Conservation (phyloP, 371 early-diverging fungal genomes). For the Mucor velutinosus region DNA sequence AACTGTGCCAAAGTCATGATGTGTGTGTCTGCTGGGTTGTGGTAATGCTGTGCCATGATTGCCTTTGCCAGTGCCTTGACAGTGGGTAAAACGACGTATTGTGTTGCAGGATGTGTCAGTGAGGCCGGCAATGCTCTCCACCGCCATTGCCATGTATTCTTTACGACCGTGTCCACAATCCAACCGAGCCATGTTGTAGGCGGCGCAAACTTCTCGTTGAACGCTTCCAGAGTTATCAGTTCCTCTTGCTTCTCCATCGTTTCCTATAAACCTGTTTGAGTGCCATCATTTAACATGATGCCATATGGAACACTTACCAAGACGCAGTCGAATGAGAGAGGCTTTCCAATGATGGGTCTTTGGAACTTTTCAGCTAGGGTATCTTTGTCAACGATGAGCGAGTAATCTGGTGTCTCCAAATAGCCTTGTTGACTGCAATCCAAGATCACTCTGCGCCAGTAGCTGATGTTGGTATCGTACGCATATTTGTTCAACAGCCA, state of each 20-base stretch:
- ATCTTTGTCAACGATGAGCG: slow-evolving; percentile 13
- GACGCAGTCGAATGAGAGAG: slow-evolving; percentile 22
- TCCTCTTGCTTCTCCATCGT: slow-evolving; percentile 31
- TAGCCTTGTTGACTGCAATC: slow-evolving; percentile 28
- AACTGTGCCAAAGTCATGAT: slow-evolving; percentile 43
- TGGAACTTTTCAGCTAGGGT: slow-evolving; percentile 21
- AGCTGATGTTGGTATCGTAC: slow-evolving; percentile 29
- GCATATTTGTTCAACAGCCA: slow-evolving; percentile 29
- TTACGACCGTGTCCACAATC: slow-evolving; percentile 11
- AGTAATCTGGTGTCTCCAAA: slow-evolving; percentile 19
- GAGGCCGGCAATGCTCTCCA: not conserved
- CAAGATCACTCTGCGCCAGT: slow-evolving; percentile 29
- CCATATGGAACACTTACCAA: slow-evolving; percentile 13
- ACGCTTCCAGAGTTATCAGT: slow-evolving; percentile 26
- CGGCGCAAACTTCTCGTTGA: slow-evolving; percentile 15
- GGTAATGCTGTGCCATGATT: slow-evolving; percentile 5
- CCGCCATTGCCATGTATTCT: slow-evolving; percentile 14
- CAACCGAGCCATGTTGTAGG: slow-evolving; percentile 17
- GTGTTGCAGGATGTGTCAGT: not conserved
- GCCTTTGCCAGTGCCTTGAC: slow-evolving; percentile 27
- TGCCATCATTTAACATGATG: not conserved
- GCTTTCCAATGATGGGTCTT: slow-evolving; percentile 24
- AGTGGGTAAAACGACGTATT: slow-evolving; percentile 38
- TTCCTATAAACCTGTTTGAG: not conserved
- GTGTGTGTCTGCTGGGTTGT: slow-evolving; percentile 13